Evolutionary conservation across 345 rosid species (phyloP).

Genomic region (Punica granatum): DNA sequence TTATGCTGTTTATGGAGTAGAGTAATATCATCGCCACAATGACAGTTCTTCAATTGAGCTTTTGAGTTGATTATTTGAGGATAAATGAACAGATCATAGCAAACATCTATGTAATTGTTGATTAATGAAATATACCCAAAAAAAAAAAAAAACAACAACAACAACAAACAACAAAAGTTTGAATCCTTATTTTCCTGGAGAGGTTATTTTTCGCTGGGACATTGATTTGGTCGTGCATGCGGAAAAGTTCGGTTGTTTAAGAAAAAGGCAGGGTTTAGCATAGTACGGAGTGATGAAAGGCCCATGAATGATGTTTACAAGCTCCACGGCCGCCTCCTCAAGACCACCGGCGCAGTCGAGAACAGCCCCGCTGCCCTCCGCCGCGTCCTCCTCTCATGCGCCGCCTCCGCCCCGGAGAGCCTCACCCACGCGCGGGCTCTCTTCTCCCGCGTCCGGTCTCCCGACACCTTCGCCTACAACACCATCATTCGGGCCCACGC

Average conservation of each 20-base stretch:
- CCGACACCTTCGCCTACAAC: conserved; percentile 39
- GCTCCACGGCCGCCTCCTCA: conserved; percentile 25
- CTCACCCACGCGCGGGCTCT: conserved; percentile 26
- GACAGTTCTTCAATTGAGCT: too few relatives aligned
- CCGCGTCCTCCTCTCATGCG: conserved; percentile 21
- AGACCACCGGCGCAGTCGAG: conserved; percentile 17
- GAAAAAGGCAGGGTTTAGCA: background rate
- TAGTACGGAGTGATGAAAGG: background rate
- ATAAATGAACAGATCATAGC: too few relatives aligned
- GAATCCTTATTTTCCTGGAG: too few relatives aligned
- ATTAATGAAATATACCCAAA: too few relatives aligned
- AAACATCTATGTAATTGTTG: too few relatives aligned
- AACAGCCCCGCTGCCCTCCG: conserved; percentile 20
- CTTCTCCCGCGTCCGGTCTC: conserved; percentile 18
- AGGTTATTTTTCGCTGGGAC: too few relatives aligned
- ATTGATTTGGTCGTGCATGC: too few relatives aligned
- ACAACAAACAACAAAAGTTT: too few relatives aligned
- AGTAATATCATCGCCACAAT: too few relatives aligned
- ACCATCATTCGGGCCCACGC: conserved; percentile 36
- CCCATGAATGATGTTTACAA: conserved; percentile 27
- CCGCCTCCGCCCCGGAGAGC: conserved; percentile 23
- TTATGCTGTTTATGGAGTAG: too few relatives aligned
- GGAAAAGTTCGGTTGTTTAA: background rate
- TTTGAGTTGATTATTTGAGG: too few relatives aligned
- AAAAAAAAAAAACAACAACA: too few relatives aligned